Percentiles rank a stretch among this genome's conserved stretches.
These are phyloP conservation scores for Sporothrix pseudoabietina DNA, from an alignment of 2,329 filamentous ascomycete genomes.

Conservation along the genomic window DNA sequence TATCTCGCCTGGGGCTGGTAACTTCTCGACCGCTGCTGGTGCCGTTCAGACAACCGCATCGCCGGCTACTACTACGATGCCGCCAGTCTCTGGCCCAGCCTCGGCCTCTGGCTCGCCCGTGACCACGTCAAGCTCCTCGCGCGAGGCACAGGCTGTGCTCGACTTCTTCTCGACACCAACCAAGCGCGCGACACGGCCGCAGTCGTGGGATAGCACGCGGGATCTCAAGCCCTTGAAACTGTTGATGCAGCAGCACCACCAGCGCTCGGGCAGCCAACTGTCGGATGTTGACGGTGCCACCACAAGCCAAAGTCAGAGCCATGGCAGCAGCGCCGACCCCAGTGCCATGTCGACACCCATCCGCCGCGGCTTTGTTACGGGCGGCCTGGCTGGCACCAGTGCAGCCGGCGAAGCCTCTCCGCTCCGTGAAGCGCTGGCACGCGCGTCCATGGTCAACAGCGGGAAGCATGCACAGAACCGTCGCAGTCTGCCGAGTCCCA, in stretches of 20 bases:
- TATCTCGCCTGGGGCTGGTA: not conserved
- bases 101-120: not conserved
- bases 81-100: not conserved
- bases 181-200: constrained; percentile 53
- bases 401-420: constrained; percentile 37
- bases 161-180: constrained; percentile 37
- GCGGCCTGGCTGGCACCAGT: constrained; percentile 18
- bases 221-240: constrained; percentile 84
- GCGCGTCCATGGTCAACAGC: constrained; percentile 29
- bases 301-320: constrained; percentile 2
- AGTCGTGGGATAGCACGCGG: constrained; percentile 63
- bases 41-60: not conserved
- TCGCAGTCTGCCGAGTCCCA: constrained; percentile 33
- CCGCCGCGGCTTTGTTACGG: constrained; percentile 29
- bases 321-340: constrained; percentile 10
- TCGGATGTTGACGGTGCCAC: constrained; percentile 29
- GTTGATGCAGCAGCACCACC: constrained; percentile 59
- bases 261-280: constrained; percentile 41
- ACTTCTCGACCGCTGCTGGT: not conserved
- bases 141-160: not conserved
- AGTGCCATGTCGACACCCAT: constrained; percentile 19
- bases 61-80: not conserved
- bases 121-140: not conserved
- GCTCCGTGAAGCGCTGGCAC: constrained; percentile 34
- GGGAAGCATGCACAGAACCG: constrained; percentile 24